These are phyloP conservation scores for Raddia guianensis DNA, from an alignment of 176 grass and related monocot genomes.

Conservation along the genomic window DNA sequence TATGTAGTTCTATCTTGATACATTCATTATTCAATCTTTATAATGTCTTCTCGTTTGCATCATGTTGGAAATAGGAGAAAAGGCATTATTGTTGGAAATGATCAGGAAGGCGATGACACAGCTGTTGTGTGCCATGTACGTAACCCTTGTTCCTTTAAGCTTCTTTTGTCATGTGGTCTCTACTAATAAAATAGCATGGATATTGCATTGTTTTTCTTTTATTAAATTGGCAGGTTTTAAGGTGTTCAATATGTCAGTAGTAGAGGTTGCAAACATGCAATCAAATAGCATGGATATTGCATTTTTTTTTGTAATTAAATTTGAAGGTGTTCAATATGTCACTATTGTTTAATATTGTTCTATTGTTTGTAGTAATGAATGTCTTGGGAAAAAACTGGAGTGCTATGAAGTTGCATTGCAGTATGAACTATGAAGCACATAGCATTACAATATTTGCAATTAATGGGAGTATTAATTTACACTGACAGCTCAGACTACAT, in stretches of 20 bases:
- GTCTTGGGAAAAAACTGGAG: constrained; percentile 5
- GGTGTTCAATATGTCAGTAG: neutral
- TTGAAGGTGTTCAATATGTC: neutral
- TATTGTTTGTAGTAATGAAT: constrained; percentile 13
- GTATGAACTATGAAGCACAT: neutral
- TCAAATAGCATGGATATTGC: neutral
- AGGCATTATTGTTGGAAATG: constrained; percentile 93
- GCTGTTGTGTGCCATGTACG: constrained; percentile 85
- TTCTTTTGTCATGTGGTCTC: neutral
- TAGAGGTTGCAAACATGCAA: neutral
- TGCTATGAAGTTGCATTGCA: neutral
- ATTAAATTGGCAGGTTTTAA: neutral
- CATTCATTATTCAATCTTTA: constrained; percentile 7
- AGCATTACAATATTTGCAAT: constrained; percentile 4
- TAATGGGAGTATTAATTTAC: constrained; percentile 15
- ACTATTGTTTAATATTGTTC: neutral
- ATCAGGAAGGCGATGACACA: constrained; percentile 94
- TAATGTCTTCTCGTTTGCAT: constrained; percentile 28
- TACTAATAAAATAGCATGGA: neutral
- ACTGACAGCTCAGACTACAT: neutral
- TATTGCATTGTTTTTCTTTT: neutral
- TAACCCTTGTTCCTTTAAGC: constrained; percentile 23
- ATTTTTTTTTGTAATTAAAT: neutral
- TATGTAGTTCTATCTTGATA: neutral
- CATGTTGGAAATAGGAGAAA: constrained; percentile 80